These are phyloP conservation scores for Adenanthera pavonina DNA, from an alignment of 306 rosid genomes.

Conservation along the genomic window DNA sequence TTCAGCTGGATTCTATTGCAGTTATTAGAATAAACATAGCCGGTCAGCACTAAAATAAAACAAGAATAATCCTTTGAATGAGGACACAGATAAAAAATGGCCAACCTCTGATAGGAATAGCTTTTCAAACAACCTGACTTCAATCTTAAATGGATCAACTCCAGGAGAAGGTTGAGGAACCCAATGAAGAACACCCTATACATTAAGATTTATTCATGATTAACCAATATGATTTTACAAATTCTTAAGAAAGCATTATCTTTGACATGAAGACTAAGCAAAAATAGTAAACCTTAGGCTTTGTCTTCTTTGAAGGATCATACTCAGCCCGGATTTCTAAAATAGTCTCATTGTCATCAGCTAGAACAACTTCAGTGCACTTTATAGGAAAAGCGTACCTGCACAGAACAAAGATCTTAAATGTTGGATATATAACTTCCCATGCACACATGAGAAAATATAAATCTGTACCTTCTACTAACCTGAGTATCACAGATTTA, in stretches of 20 bases:
- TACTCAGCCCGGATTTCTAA: conserved; percentile 90
- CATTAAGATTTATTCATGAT: background rate
- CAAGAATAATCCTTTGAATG: background rate
- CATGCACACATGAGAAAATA: conserved; percentile 11
- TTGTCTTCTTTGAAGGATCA: conserved; percentile 87
- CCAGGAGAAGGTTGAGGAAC: conserved; percentile 82
- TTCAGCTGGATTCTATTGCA: conserved; percentile 87
- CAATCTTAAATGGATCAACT: conserved; percentile 84
- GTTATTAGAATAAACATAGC: conserved; percentile 14
- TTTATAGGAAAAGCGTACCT: conserved; percentile 95
- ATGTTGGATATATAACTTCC: conserved; percentile 20
- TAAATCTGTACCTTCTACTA: conserved; percentile 30
- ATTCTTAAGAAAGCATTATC: conserved; percentile 4
- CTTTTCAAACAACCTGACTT: conserved; percentile 85
- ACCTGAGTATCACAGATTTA: conserved; percentile 93
- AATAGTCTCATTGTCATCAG: conserved; percentile 81
- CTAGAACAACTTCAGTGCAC: conserved; percentile 87
- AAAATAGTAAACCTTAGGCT: conserved; percentile 79
- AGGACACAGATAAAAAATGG: conserved; percentile 16
- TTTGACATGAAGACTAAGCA: conserved; percentile 24
- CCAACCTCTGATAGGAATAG: conserved; percentile 90
- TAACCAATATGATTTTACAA: conserved; percentile 36
- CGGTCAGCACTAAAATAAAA: conserved; percentile 26
- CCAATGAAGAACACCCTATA: conserved; percentile 97
- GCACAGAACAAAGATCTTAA: conserved; percentile 36